Conservation (phyloP, 306 rosid genomes). For the Leucaena leucocephala region DNA sequence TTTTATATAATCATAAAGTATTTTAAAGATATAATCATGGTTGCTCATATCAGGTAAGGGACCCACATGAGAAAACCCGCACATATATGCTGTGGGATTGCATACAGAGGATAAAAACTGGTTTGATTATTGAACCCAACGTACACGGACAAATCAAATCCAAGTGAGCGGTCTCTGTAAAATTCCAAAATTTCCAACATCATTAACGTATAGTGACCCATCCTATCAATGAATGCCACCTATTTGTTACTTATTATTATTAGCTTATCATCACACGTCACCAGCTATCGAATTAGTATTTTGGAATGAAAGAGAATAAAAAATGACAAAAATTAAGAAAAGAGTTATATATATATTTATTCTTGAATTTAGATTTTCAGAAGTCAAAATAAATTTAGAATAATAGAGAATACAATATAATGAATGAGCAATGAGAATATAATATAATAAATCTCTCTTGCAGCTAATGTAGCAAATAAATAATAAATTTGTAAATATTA, state of each 20-base stretch:
- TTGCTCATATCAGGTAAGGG: neutral
- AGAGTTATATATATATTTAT: no score
- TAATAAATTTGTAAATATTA: no score
- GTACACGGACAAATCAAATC: conserved; percentile 2
- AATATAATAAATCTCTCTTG: no score
- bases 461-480: no score
- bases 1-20: neutral
- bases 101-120: neutral
- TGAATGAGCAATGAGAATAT: no score
- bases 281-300: neutral
- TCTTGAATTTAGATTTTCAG: no score
- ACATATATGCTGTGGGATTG: neutral
- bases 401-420: no score
- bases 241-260: neutral
- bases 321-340: no score
- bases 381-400: no score
- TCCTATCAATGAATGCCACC: neutral
- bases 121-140: neutral
- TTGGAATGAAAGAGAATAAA: no score
- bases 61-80: neutral
- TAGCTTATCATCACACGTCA: neutral
- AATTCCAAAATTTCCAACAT: neutral
- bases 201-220: neutral
- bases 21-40: neutral
- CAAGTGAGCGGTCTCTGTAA: neutral